phyloP scores from a whole-genome alignment of 73 alveolate species.

The Paramecium primaurelia region DNA sequence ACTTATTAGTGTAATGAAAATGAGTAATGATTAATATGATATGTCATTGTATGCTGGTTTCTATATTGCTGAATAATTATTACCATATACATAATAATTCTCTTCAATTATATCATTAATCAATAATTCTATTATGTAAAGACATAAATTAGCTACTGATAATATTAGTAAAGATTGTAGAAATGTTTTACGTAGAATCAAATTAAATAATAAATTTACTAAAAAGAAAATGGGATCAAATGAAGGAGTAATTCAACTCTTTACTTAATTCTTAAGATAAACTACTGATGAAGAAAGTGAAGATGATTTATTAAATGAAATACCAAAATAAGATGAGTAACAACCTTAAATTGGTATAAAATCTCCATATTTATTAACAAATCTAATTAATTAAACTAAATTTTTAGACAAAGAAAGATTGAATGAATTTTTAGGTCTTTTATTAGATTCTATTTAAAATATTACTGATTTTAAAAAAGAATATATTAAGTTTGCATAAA shows the following conservation, averaged over 20 bases:
- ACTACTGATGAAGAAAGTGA: background rate
- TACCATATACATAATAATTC: background rate
- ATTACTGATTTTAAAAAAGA: background rate
- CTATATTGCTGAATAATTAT: conserved; percentile 18
- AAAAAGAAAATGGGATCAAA: conserved; percentile 40
- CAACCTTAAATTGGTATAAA: background rate
- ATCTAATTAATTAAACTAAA: background rate
- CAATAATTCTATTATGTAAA: background rate
- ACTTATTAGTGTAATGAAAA: background rate
- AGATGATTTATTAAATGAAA: background rate
- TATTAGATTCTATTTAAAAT: background rate
- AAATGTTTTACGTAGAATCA: background rate
- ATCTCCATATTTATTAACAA: background rate
- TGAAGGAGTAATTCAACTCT: background rate
- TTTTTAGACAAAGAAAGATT: conserved; percentile 30
- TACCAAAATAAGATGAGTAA: background rate
- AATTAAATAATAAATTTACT: background rate
- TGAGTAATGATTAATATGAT: background rate
- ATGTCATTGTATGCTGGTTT: background rate
- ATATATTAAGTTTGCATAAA: conserved; percentile 3
- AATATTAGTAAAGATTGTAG: conserved; percentile 9
- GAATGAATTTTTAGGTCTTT: background rate
- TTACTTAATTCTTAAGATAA: background rate
- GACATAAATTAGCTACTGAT: conserved; percentile 15
- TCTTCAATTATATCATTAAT: background rate